A percentile compares a stretch with the other conserved stretches of the same genome.
Conservation (phyloP, 257 asterid species). For the Cruciata laevipes region DNA sequence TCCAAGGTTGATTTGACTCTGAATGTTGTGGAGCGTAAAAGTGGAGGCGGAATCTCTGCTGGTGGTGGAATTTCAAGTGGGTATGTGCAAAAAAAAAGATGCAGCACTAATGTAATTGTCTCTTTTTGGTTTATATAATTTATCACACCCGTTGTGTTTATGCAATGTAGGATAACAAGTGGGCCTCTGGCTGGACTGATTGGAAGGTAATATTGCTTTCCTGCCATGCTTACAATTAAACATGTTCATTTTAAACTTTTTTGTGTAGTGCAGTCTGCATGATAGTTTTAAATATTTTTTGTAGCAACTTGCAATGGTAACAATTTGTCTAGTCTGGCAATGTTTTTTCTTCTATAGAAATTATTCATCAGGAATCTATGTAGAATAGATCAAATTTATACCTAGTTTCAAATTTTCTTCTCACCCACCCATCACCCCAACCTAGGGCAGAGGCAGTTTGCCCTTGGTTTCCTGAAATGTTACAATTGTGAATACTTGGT, state of each 20-base stretch:
- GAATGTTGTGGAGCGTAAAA: slow-evolving; percentile 92
- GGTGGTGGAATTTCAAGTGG: slow-evolving; percentile 99
- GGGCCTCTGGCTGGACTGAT: slow-evolving; percentile 97
- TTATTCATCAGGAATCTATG: not conserved
- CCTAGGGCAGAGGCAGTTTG: not conserved
- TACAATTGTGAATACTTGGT: not conserved
- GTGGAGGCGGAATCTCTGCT: slow-evolving; percentile 84
- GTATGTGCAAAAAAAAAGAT: slow-evolving; percentile 41
- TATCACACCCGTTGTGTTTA: slow-evolving; percentile 3
- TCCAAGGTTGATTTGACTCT: slow-evolving; percentile 88
- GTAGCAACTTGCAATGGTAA: not conserved
- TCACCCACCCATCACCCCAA: not conserved
- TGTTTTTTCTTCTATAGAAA: not conserved
- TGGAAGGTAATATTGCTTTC: slow-evolving; percentile 59
- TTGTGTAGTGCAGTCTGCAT: not conserved
- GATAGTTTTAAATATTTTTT: not conserved
- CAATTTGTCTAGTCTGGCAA: not conserved
- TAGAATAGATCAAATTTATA: not conserved
- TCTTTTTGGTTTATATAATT: not conserved
- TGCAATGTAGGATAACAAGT: slow-evolving; percentile 69
- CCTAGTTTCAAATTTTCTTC: not conserved
- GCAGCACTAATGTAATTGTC: not conserved
- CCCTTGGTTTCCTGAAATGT: not conserved
- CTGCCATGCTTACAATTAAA: not conserved
- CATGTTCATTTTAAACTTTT: slow-evolving; percentile 1